Base-by-base conservation (phyloP, 768 basidiomycete genomes). In the Dioszegia aurantiaca region DNA sequence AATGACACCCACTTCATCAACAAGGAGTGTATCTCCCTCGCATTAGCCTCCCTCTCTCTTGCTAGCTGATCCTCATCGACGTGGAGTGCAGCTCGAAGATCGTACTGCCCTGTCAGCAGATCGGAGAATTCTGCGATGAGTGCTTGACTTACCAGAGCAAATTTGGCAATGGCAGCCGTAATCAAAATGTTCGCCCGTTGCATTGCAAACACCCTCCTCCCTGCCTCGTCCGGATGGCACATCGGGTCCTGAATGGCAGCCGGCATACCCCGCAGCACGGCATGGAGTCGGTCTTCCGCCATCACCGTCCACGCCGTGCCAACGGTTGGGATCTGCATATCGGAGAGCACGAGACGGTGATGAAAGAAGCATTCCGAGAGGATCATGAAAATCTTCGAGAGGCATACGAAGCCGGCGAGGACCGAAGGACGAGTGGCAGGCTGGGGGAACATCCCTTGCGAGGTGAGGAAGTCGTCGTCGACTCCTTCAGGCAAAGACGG, bases 161-260 rank as follows among this genome's bases (percentile, higher is more conserved):
- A 74, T 28, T 71, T 74, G 26, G 63, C 66, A 26, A 71, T 71
- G 12, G 72, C 72, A 9, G 72, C 69, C 4, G 72, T 74, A 36
- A 74, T 71, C 19, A 74, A 39, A 1, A 74, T 59, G 47, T 74
- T 74, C 6, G 72, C 72, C 37, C 69, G 56, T 58, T 74, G 69
- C 61, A 74, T 69, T 5, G 63, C 69, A 58, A 71, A 69, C 33
- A 69, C 68, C 49, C 60, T 26, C 44, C 58, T 31, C 16, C 57
- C 36, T 0, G 36, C 44, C 24, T 58, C 60, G 17, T 44, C 30
- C 4, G 26, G 36, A n/a, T 40, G 39, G n/a, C 24, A 43, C 31
- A 24, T 51, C 17, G 62, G 61, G 36, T 69, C 61, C 40, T 66
- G 65, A 16, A 68, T 62, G 1, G 37, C 61, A 4, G 28, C 52